Conservation (phyloP, 1,139 yeast genomes). For the Lodderomyces parapsilosis region DNA sequence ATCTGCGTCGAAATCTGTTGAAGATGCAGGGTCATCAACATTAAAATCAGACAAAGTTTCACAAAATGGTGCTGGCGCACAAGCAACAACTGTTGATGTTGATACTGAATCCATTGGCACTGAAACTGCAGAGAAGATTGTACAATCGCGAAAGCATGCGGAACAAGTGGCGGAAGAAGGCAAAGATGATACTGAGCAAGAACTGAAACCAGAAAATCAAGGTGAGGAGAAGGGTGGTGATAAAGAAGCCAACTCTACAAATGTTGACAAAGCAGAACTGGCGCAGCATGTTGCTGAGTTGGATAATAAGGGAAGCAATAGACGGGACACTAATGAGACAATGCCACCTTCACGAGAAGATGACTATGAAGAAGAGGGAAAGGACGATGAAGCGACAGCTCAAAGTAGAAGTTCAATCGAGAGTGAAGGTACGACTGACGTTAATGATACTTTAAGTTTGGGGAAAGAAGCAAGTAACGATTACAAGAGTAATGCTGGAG, state of each 20-base stretch:
- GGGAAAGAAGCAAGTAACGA: background rate
- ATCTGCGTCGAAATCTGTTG: no score
- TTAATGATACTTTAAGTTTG: background rate
- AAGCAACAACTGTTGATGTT: background rate
- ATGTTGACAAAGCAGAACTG: background rate
- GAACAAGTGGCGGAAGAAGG: constrained; percentile 7
- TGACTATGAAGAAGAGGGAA: constrained; percentile 1
- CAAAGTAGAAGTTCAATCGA: background rate
- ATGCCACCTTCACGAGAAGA: background rate
- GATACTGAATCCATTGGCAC: background rate
- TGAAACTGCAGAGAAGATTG: background rate
- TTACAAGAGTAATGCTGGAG: background rate
- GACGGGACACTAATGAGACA: background rate
- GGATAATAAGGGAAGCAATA: background rate
- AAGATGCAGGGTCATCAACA: no score
- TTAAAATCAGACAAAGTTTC: no score
- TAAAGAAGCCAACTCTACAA: background rate
- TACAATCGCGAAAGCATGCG: background rate
- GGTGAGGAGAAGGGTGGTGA: background rate
- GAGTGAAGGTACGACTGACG: background rate
- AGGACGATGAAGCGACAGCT: constrained; percentile 5
- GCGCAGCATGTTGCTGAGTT: background rate
- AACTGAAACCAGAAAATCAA: constrained; percentile 5
- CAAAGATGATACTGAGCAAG: constrained; percentile 7
- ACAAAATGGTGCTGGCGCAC: no score